A percentile compares a stretch with the other conserved stretches of the same genome.
Evolutionary conservation across 78 protist genomes (phyloP).

Genomic region (Pigoraptor vietnamica): DNA sequence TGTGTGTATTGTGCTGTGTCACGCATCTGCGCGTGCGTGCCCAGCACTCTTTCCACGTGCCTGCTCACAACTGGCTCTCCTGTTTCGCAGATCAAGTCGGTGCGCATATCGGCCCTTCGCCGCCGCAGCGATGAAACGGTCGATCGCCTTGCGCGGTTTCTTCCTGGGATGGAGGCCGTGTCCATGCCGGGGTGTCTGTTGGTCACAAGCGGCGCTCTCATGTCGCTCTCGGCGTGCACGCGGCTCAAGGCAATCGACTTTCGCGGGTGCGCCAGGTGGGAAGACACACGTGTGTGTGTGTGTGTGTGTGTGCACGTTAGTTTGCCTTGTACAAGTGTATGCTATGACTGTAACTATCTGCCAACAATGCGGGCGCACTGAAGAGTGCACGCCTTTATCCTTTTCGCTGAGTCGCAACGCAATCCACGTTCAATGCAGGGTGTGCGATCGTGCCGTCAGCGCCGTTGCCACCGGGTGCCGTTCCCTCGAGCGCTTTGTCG

Average conservation of each 20-base stretch:
- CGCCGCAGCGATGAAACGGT: background rate
- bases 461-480: background rate
- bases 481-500: background rate
- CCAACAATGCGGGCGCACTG: background rate
- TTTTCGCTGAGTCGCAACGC: background rate
- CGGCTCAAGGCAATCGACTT: background rate
- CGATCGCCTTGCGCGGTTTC: background rate
- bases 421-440: background rate
- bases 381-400: background rate
- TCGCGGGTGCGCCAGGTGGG: background rate
- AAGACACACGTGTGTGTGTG: too few species aligned
- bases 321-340: background rate
- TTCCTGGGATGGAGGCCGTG: background rate
- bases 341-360: background rate
- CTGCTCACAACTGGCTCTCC: too few species aligned
- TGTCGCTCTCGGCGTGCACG: background rate
- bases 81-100: background rate
- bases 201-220: background rate
- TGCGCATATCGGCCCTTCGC: background rate
- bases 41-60: too few species aligned
- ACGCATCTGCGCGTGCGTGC: too few species aligned
- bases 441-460: background rate
- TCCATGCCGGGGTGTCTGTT: background rate
- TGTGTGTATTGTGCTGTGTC: too few species aligned
- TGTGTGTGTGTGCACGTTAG: background rate